Percentiles rank a stretch among this genome's conserved stretches.
phyloP scores from a whole-genome alignment of 73 alveolate species.

The Tetrahymena borealis region DNA sequence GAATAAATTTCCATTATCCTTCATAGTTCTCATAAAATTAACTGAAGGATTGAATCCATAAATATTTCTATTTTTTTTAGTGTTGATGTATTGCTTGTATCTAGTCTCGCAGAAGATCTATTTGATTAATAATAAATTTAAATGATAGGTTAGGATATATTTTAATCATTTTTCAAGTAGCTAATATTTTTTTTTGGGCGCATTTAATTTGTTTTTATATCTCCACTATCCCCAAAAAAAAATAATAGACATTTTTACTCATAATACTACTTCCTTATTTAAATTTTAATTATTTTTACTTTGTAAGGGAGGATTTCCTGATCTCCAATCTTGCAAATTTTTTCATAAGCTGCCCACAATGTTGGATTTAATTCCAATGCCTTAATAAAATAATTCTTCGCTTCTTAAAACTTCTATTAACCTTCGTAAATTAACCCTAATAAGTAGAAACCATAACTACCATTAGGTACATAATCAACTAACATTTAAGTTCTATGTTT shows the following conservation, averaged over 20 bases:
- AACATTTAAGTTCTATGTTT: conserved; percentile 41
- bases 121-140: background rate
- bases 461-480: conserved; percentile 70
- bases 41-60: conserved; percentile 53
- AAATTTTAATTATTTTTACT: no score
- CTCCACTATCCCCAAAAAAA: no score
- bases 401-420: conserved; percentile 72
- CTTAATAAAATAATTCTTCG: conserved; percentile 61
- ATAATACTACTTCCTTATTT: no score
- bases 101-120: background rate
- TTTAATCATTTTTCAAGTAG: no score
- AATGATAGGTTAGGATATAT: background rate
- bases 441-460: conserved; percentile 84
- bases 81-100: conserved; percentile 35
- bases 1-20: conserved; percentile 7
- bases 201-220: no score
- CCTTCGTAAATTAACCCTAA: conserved; percentile 77
- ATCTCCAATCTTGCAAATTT: conserved; percentile 64
- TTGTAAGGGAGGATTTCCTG: background rate
- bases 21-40: conserved; percentile 39
- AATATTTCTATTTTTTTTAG: conserved; percentile 39
- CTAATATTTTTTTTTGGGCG: no score
- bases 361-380: conserved; percentile 88
- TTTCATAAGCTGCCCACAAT: conserved; percentile 91
- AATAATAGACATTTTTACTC: no score